Conservation (phyloP, 345 rosid species). For the Reutealis trisperma region DNA sequence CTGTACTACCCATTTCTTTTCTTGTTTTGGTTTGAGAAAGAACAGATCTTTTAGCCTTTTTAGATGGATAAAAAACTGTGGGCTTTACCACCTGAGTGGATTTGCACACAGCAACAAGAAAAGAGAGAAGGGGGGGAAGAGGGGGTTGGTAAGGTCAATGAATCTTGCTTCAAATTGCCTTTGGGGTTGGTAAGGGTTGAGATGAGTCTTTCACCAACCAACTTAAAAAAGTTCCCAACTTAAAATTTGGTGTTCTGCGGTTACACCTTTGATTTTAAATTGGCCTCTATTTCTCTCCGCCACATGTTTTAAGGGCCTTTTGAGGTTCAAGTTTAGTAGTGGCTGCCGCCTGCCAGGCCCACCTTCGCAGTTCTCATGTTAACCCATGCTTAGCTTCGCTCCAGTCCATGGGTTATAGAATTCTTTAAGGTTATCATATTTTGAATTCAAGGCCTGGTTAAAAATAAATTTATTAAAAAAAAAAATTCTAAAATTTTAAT, state of each 20-base stretch:
- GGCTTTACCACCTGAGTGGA: not conserved
- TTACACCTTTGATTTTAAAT: no score
- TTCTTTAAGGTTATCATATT: no score
- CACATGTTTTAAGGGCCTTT: no score
- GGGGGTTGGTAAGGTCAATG: conserved; percentile 6
- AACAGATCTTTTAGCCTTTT: not conserved
- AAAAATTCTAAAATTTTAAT: no score
- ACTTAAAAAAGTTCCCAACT: not conserved
- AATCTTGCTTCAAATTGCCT: not conserved
- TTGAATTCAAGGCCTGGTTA: no score
- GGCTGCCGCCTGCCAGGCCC: no score
- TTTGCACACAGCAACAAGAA: not conserved
- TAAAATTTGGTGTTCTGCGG: not conserved
- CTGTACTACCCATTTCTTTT: conserved; percentile 54
- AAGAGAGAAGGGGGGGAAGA: conserved; percentile 4
- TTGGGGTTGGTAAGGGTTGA: conserved; percentile 14
- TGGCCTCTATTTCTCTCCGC: no score
- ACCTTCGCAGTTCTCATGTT: no score
- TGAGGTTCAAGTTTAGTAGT: no score
- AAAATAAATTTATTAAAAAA: no score
- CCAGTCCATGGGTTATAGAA: no score
- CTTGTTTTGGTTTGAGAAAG: not conserved
- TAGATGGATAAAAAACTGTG: not conserved
- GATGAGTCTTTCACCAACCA: conserved; percentile 22
- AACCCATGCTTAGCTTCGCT: no score